Evolutionary conservation across 331 rosid species (phyloP), one percentile per base, ranked within the genome.

Genomic region (Rhamnella rubrinervis): DNA sequence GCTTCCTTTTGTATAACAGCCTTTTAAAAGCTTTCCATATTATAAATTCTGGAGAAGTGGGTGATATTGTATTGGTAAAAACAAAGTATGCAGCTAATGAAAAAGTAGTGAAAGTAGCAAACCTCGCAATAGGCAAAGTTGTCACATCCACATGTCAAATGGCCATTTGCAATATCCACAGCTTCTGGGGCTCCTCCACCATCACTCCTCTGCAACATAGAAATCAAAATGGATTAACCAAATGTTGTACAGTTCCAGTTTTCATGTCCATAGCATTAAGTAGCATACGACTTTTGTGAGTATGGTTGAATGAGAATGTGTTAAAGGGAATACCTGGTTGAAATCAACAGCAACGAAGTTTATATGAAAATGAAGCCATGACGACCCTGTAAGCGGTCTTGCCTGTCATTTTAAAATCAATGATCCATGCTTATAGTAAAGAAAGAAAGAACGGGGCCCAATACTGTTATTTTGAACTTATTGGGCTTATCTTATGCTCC

Each of bases 171-270:
- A 83, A 73, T 76, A 80, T 95, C 96, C 74, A 88, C 96, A 4
- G 93, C 96, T 75, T 91, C 87, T n/a, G 97, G 68, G 66, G 95
- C 96, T 70, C 99, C 99, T 56, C 97, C 96, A 1, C 99, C 99
- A 65, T 95, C 99, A 79, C 73, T 95, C 69, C 85, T 91, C 99
- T 95, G 75, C 81, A 86, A 68, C 74, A 82, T 51, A 19, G 46
- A 59, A 60, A 74, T 39, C 25, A 44, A 57, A 76, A 67, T 6
- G 28, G 56, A 40, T 71, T 50, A 59, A 39, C 31, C 58, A 73
- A 44, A 44, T 44, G 19, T 31, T 47, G 37, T 53, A 31, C 59
- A 7, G 10, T 6, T 26, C n/a, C 56, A 21, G 10, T 51, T 37
- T 26, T 7, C 3, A 47, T 14, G 57, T 25, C 21, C 59, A 62